Evolutionary conservation across 2,329 filamentous ascomycete genomes (phyloP), one percentile per base, ranked within the genome.

Genomic region (Mollisiaceae sp.): DNA sequence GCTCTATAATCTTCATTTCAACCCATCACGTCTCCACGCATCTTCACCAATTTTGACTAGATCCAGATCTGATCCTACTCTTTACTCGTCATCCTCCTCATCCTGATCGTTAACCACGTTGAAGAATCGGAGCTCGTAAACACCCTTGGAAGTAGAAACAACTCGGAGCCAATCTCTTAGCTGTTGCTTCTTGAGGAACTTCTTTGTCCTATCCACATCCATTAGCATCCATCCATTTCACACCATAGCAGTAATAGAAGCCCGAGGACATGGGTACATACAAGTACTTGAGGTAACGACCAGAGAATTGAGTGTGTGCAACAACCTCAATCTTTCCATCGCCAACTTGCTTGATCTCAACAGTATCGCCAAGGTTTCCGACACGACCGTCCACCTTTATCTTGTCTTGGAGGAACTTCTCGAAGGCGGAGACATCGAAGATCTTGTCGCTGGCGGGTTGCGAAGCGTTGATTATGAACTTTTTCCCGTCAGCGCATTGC

Each of bases 131-230:
- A 99, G 91, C 88, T 97, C 94, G 87, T 99, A 99, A 74, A 97
- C 94, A 80, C 95, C 94, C 86, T 94, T 94, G 82, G 91, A 93
- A 81, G 94, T 98, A 76, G 93, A 96, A 79, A 99, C 95, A 77
- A 99, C 94, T 78, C 95, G 94, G 80, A 99, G 92, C 95, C 95
- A 99, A 88, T 99, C 95, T 86, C 95, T 93, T 81, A 99, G 92
- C 89, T 98, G 94, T 88, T 97, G 93, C 92, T 99, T 99, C 93
- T 99, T 99, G 84, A 99, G 91, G 91, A 97, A 99, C 89, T 99
- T 99, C 93, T 99, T 99, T 82, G 95, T 99, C 82, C 93, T 97
- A 74, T 58, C 68, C 15, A 24, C 52, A 39, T 14, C 20, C 43
- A 72, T 78, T 64, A 78, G 75, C 56, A 63, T 56, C 14, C 6